Conservation (phyloP, 371 early-diverging fungal species). For the Phascolomyces articulosus region DNA sequence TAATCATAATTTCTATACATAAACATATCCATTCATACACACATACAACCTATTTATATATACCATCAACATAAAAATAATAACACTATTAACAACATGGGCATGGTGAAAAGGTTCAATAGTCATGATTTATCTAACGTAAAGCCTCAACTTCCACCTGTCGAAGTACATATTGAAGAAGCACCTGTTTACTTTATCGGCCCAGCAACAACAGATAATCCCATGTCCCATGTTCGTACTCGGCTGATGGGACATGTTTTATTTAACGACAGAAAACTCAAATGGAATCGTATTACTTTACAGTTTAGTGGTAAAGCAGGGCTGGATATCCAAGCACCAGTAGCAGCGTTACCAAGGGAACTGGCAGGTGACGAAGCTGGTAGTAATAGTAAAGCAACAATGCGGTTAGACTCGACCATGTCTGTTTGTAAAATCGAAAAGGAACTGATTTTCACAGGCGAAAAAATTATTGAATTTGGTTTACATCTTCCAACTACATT, state of each 20-base stretch:
- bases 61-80: no score
- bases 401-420: conserved; percentile 29
- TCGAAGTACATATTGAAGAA: conserved; percentile 24
- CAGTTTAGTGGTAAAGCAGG: conserved; percentile 44
- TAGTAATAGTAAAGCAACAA: conserved; percentile 6
- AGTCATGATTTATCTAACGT: neutral
- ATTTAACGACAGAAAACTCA: conserved; percentile 45
- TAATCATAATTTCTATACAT: no score
- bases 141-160: conserved; percentile 20
- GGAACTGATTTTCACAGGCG: conserved; percentile 49
- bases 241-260: conserved; percentile 41
- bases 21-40: no score
- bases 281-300: conserved; percentile 51
- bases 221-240: conserved; percentile 47
- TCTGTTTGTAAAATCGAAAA: conserved; percentile 48
- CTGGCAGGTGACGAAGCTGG: conserved; percentile 18
- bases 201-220: conserved; percentile 43
- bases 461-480: conserved; percentile 44
- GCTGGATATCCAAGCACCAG: conserved; percentile 33
- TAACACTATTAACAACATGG: no score
- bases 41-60: no score
- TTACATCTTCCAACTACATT: conserved; percentile 46
- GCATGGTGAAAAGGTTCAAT: neutral
- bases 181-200: conserved; percentile 47
- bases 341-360: conserved; percentile 15